These are phyloP conservation scores for Amaranthus palmeri DNA, from an alignment of 148 eudicot species.

Conservation along the genomic window DNA sequence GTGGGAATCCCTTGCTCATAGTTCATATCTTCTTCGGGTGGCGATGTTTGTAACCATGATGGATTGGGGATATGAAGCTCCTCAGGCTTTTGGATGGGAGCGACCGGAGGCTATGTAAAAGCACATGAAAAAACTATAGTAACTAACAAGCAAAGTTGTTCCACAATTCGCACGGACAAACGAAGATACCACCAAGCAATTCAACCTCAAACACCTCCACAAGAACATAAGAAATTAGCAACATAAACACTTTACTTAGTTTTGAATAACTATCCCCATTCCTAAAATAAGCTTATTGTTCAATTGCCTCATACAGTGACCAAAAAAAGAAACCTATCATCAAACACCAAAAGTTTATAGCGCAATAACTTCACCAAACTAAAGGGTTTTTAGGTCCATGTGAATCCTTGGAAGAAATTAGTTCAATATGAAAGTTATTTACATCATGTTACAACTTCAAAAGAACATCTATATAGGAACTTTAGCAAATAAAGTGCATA, in stretches of 20 bases:
- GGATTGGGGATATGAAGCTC: slow-evolving; percentile 48
- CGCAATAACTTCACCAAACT: too few relatives aligned
- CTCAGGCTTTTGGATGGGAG: slow-evolving; percentile 67
- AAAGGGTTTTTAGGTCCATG: not conserved
- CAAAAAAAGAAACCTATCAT: not conserved
- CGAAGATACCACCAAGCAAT: not conserved
- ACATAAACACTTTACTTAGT: too few relatives aligned
- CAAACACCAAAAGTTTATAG: too few relatives aligned
- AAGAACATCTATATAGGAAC: not conserved
- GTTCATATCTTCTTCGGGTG: slow-evolving; percentile 33
- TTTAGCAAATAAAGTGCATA: not conserved
- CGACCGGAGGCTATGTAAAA: slow-evolving; percentile 48
- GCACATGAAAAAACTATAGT: not conserved
- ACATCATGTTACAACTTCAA: not conserved
- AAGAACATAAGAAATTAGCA: not conserved
- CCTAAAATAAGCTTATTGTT: not conserved
- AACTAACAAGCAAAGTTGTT: not conserved
- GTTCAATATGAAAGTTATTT: not conserved
- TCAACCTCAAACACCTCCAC: not conserved
- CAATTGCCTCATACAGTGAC: not conserved
- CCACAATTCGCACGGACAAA: not conserved
- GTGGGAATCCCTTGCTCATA: slow-evolving; percentile 61
- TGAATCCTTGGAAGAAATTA: not conserved
- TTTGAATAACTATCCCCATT: too few relatives aligned
- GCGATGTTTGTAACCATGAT: slow-evolving; percentile 44